Conservation (phyloP, 1,139 yeast genomes). For the Suhomyces anneliseae region DNA sequence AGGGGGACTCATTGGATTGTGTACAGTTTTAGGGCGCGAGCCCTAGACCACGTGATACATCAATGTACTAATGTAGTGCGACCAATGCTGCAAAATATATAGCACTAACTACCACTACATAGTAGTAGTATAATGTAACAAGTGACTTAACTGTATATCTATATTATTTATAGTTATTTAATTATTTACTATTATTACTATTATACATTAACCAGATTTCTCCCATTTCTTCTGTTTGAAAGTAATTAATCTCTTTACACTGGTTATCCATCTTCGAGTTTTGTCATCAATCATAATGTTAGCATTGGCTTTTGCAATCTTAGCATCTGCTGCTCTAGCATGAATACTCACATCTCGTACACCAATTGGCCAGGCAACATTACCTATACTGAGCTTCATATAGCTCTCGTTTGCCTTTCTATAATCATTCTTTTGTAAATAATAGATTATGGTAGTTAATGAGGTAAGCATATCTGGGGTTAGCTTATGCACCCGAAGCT, state of each 20-base stretch:
- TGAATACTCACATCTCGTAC: constrained; percentile 80
- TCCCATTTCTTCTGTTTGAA: constrained; percentile 37
- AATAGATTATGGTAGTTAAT: constrained; percentile 58
- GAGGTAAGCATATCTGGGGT: constrained; percentile 49
- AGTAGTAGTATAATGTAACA: neutral
- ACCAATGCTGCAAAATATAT: neutral
- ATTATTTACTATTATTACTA: neutral
- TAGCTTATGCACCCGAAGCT: constrained; percentile 52
- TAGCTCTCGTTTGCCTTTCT: constrained; percentile 67
- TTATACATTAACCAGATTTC: neutral
- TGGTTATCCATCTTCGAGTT: constrained; percentile 77
- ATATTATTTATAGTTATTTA: neutral
- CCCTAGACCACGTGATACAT: constrained; percentile 7
- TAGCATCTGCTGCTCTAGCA: constrained; percentile 56
- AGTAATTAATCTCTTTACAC: constrained; percentile 68
- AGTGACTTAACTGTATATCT: no score
- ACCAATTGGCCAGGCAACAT: constrained; percentile 93
- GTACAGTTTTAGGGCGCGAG: constrained; percentile 5
- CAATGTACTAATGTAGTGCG: neutral
- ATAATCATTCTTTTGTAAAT: constrained; percentile 56
- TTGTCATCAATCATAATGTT: constrained; percentile 78
- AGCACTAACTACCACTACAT: neutral
- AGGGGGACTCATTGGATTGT: neutral
- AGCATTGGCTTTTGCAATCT: constrained; percentile 49
- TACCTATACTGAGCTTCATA: constrained; percentile 77